phyloP scores from a whole-genome alignment of 306 rosid genomes.

The Castanopsis chinensis region DNA sequence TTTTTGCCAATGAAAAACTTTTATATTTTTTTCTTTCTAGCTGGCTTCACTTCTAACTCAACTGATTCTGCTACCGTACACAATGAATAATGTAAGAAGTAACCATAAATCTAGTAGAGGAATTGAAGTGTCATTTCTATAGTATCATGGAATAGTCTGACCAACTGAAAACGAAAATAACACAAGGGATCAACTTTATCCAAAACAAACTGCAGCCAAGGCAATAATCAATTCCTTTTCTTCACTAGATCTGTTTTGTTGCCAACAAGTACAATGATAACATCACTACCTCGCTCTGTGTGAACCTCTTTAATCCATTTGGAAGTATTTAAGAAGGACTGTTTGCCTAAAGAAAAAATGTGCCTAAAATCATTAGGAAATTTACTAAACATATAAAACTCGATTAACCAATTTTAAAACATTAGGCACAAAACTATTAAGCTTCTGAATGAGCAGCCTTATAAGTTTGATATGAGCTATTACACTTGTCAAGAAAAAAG shows the following conservation, averaged over 20 bases:
- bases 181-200: background rate
- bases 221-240: conserved; percentile 57
- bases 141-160: background rate
- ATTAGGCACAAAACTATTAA: too few species aligned
- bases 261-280: conserved; percentile 83
- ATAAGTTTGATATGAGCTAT: too few species aligned
- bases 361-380: too few species aligned
- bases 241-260: conserved; percentile 92
- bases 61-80: background rate
- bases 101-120: background rate
- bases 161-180: background rate
- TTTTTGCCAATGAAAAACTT: background rate
- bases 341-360: conserved; percentile 54
- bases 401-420: too few species aligned
- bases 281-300: conserved; percentile 87
- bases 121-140: background rate
- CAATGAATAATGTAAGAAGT: background rate
- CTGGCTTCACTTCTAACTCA: background rate
- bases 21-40: background rate
- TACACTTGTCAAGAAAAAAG: too few species aligned
- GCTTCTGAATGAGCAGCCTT: too few species aligned
- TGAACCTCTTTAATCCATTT: conserved; percentile 96
- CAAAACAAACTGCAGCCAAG: background rate
- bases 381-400: too few species aligned
- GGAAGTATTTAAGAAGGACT: conserved; percentile 69